Conservation (phyloP, 1,284 basidiomycete genomes). For the Ceraceosorus guamensis region DNA sequence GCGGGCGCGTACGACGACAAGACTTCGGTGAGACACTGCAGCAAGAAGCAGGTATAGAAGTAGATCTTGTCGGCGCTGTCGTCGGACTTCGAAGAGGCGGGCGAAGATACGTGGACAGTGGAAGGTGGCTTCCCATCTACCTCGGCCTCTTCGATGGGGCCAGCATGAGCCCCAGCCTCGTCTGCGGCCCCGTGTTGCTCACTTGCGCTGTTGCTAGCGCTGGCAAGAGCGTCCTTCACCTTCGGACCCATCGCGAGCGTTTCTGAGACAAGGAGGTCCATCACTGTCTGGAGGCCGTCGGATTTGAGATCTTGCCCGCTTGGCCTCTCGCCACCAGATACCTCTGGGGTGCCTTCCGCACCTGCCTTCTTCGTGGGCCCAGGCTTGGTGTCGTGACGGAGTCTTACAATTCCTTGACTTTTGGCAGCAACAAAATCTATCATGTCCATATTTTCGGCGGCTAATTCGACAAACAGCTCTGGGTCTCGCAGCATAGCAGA, state of each 20-base stretch:
- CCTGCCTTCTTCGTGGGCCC: constrained; percentile 10
- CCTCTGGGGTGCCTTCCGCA: constrained; percentile 58
- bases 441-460: constrained; percentile 31
- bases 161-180: background rate
- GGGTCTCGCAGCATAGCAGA: constrained; percentile 77
- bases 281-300: constrained; percentile 55
- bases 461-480: constrained; percentile 65
- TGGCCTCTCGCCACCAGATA: constrained; percentile 30
- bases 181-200: constrained; percentile 1
- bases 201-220: background rate
- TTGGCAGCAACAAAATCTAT: constrained; percentile 29
- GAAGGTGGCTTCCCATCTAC: background rate
- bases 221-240: constrained; percentile 51
- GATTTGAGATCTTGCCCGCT: constrained; percentile 1
- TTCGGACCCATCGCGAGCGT: no score
- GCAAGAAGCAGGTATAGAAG: constrained; percentile 74
- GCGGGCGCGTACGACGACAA: constrained; percentile 86
- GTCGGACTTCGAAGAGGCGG: background rate
- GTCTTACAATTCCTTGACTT: constrained; percentile 21
- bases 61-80: constrained; percentile 41
- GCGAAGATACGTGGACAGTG: background rate
- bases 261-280: constrained; percentile 68
- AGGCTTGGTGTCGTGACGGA: constrained; percentile 3
- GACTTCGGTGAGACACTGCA: constrained; percentile 85
- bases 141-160: background rate